Conservation (phyloP, 78 protist species). For the Dictyostelium discoideum region DNA sequence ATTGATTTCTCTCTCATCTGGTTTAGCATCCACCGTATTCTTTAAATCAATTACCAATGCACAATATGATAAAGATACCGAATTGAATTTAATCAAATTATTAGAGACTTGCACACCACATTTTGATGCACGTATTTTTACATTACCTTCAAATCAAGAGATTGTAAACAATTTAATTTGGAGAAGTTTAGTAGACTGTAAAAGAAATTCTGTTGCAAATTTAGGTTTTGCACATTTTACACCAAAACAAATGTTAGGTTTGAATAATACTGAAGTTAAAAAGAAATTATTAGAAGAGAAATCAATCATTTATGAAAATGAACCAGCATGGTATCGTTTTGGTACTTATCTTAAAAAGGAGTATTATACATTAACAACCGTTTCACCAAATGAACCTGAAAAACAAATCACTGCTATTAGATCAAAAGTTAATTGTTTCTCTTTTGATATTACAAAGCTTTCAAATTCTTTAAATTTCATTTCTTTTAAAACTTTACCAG, state of each 20-base stretch:
- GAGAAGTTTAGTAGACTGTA: conserved; percentile 73
- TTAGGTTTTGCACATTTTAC: conserved; percentile 56
- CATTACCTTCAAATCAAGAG: conserved; percentile 46
- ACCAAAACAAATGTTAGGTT: conserved; percentile 19
- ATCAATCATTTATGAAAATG: conserved; percentile 29
- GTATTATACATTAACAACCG: neutral
- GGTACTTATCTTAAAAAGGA: conserved; percentile 56
- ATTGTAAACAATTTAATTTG: conserved; percentile 48
- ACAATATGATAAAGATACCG: neutral
- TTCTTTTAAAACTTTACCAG: conserved; percentile 25
- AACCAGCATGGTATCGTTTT: conserved; percentile 57
- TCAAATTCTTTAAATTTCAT: neutral
- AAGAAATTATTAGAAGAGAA: conserved; percentile 1
- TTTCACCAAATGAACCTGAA: neutral
- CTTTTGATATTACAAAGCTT: conserved; percentile 1
- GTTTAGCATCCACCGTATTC: conserved; percentile 58
- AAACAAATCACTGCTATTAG: neutral
- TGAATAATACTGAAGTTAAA: neutral
- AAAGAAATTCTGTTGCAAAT: conserved; percentile 38
- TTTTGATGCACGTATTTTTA: conserved; percentile 74
- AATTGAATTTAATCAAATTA: neutral
- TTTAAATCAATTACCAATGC: conserved; percentile 22
- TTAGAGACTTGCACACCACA: neutral
- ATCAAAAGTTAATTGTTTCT: neutral
- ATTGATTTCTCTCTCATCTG: conserved; percentile 52